Evolutionary conservation across 176 grass and related monocot genomes (phyloP).

Genomic region (Canna indica): DNA sequence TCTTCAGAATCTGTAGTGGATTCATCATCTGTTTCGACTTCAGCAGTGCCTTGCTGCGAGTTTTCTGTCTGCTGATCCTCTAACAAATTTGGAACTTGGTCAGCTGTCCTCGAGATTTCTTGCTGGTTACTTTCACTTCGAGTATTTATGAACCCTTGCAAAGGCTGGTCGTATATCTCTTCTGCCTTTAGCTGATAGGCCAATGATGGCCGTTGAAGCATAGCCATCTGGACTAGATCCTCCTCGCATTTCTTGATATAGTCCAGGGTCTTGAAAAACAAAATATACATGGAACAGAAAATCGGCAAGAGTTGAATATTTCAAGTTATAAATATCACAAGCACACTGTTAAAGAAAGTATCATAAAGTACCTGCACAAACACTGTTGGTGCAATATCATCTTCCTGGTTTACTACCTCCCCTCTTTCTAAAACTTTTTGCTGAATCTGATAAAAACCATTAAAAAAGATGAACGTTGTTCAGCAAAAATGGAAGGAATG

Average conservation of each 20-base stretch:
- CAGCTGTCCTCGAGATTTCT: conserved; percentile 8
- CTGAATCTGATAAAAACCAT: conserved; percentile 49
- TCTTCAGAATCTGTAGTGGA: conserved; percentile 35
- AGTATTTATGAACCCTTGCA: conserved; percentile 51
- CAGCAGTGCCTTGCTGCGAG: conserved; percentile 13
- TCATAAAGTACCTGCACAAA: conserved; percentile 61
- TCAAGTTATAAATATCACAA: not conserved
- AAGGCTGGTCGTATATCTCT: conserved; percentile 64
- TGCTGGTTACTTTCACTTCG: conserved; percentile 28
- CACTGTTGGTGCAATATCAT: conserved; percentile 58
- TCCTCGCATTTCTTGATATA: conserved; percentile 83
- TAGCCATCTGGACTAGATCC: conserved; percentile 66
- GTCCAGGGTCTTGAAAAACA: conserved; percentile 40
- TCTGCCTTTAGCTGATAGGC: conserved; percentile 61
- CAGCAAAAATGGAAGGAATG: not conserved
- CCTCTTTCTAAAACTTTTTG: conserved; percentile 67
- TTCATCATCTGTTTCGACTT: conserved; percentile 28
- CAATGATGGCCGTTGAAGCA: conserved; percentile 55
- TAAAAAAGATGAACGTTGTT: not conserved
- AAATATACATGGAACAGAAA: not conserved
- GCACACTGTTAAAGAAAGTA: not conserved
- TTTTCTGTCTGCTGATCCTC: conserved; percentile 24
- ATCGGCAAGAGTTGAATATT: conserved; percentile 2
- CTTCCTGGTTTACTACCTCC: conserved; percentile 35
- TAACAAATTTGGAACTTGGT: not conserved